Evolutionary conservation across 768 basidiomycete genomes (phyloP).

Genomic region (Pulveroboletus ravenelii): DNA sequence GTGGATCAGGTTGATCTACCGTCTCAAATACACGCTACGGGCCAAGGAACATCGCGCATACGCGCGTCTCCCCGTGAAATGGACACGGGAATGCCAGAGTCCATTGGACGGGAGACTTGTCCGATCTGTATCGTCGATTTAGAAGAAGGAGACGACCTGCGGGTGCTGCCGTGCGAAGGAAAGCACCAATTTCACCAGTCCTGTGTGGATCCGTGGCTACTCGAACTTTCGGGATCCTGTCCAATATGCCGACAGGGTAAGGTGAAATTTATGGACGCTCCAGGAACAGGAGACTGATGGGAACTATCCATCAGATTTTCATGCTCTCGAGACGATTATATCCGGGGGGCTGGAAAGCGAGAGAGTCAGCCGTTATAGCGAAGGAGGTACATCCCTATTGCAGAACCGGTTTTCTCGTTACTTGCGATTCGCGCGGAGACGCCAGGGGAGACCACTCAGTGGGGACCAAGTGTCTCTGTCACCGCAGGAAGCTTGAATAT

Average conservation of each 20-base stretch:
- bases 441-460: conserved; percentile 39
- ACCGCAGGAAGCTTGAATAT: conserved; percentile 7
- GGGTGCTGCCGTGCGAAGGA: conserved; percentile 87
- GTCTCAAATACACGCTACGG: background rate
- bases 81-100: conserved; percentile 51
- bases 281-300: background rate
- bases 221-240: conserved; percentile 86
- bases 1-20: conserved; percentile 2
- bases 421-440: conserved; percentile 47
- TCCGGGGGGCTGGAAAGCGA: conserved; percentile 29
- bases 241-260: conserved; percentile 88
- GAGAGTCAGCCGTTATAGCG: conserved; percentile 9
- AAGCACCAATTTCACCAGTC: conserved; percentile 85
- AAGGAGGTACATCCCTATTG: conserved; percentile 11
- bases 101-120: conserved; percentile 81
- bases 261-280: conserved; percentile 10
- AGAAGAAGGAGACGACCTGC: conserved; percentile 87
- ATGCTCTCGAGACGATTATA: conserved; percentile 56
- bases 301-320: conserved; percentile 42
- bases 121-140: conserved; percentile 96
- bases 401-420: conserved; percentile 54
- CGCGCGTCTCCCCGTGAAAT: conserved; percentile 9
- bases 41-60: background rate
- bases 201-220: conserved; percentile 92
- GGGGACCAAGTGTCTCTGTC: conserved; percentile 26